Evolutionary conservation across 768 basidiomycete species (phyloP).

Genomic region (Multifurca ochricompacta): DNA sequence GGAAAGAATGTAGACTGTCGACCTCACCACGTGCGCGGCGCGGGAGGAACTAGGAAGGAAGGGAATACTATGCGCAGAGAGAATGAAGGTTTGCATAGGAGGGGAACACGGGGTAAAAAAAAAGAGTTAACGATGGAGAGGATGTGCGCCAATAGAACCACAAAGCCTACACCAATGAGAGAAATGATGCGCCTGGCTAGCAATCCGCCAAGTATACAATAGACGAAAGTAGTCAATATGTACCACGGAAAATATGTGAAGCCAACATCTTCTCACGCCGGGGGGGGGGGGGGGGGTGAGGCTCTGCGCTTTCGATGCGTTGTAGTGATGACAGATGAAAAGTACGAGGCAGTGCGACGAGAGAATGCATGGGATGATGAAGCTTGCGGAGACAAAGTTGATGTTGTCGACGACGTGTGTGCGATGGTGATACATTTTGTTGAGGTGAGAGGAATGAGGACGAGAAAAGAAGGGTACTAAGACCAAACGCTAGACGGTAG

Average conservation of each 20-base stretch:
- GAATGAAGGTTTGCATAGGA: conserved; percentile 45
- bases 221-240: conserved; percentile 21
- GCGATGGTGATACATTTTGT: conserved; percentile 76
- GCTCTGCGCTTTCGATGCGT: conserved; percentile 18
- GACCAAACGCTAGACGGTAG: conserved; percentile 18
- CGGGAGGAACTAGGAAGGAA: conserved; percentile 38
- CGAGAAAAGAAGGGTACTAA: conserved; percentile 35
- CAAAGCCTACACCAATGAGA: conserved; percentile 21
- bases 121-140: conserved; percentile 21
- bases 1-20: conserved; percentile 44
- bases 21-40: conserved; percentile 48
- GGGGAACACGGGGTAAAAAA: conserved; percentile 8
- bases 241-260: conserved; percentile 17
- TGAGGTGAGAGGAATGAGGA: conserved; percentile 36
- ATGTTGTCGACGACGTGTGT: conserved; percentile 55
- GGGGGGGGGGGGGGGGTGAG: neutral
- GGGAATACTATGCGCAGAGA: conserved; percentile 46
- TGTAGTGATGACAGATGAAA: conserved; percentile 23
- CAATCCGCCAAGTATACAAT: conserved; percentile 22
- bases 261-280: conserved; percentile 20
- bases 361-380: conserved; percentile 36
- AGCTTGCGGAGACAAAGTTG: conserved; percentile 37
- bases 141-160: conserved; percentile 19
- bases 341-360: conserved; percentile 32
- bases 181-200: conserved; percentile 17